Evolutionary conservation across 2,329 filamentous ascomycete species (phyloP).

Genomic region (Mariannaea elegans): DNA sequence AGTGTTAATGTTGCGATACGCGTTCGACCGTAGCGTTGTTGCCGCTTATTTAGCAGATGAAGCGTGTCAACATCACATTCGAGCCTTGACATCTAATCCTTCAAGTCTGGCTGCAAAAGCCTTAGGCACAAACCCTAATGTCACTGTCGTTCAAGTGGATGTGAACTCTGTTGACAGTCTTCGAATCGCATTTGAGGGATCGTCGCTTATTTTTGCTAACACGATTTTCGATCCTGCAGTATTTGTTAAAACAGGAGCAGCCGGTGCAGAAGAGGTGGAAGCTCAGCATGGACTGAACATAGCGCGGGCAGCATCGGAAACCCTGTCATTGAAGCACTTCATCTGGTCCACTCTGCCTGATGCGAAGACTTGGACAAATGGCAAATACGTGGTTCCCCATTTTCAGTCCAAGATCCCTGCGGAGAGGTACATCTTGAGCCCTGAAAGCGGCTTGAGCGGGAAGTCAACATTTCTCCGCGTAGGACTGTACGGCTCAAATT

Average conservation of each 20-base stretch:
- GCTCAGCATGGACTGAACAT: neutral
- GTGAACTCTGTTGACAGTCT: neutral
- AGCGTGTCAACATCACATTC: neutral
- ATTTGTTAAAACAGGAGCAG: neutral
- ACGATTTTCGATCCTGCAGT: neutral
- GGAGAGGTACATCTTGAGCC: neutral
- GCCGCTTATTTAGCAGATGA: neutral
- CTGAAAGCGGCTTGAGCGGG: neutral
- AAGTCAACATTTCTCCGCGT: slow-evolving; percentile 4
- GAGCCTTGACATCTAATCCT: slow-evolving; percentile 9
- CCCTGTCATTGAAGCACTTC: neutral
- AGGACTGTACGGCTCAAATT: neutral
- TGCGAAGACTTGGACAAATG: neutral
- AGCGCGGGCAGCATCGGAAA: neutral
- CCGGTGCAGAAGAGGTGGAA: neutral
- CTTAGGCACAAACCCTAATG: neutral
- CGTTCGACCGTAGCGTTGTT: no score
- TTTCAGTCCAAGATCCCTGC: slow-evolving; percentile 1
- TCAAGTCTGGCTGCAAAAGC: neutral
- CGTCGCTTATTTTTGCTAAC: neutral
- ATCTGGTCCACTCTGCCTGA: slow-evolving; percentile 12
- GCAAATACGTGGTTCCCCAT: neutral
- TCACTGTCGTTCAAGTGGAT: neutral
- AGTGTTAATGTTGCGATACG: no score
- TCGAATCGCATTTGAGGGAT: neutral